Conservation (phyloP, 306 rosid species). For the Prunus mume region DNA sequence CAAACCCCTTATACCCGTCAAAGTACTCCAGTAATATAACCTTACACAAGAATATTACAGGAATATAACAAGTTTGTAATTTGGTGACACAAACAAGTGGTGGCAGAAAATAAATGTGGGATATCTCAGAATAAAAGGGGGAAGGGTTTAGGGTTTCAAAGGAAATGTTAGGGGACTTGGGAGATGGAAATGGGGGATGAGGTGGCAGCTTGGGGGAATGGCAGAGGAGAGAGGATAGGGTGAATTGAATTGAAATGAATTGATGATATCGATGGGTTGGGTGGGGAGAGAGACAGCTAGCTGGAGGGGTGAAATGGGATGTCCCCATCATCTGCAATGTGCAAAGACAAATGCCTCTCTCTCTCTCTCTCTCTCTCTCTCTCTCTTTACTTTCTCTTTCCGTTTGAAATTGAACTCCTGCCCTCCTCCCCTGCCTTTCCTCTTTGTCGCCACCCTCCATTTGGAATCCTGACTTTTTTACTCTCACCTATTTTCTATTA, state of each 20-base stretch:
- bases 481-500: not conserved
- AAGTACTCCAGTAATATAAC: no score
- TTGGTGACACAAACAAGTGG: no score
- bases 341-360: constrained; percentile 3
- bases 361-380: no score
- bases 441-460: not conserved
- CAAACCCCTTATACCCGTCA: fast-evolving
- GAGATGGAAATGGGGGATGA: not conserved
- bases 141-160: not conserved
- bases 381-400: no score
- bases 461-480: not conserved
- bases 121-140: not conserved
- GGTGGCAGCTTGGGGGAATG: constrained; percentile 25
- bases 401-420: no score
- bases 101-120: not conserved
- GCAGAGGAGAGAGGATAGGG: not conserved
- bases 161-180: not conserved
- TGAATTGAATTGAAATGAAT: not conserved
- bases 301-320: not conserved
- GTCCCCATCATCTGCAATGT: constrained; percentile 13
- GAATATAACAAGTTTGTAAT: no score
- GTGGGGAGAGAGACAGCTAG: not conserved
- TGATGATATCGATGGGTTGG: not conserved
- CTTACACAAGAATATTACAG: no score
- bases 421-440: not conserved